Base-by-base conservation (phyloP, 495 filamentous ascomycete genomes). In the Hamigera avellanea region DNA sequence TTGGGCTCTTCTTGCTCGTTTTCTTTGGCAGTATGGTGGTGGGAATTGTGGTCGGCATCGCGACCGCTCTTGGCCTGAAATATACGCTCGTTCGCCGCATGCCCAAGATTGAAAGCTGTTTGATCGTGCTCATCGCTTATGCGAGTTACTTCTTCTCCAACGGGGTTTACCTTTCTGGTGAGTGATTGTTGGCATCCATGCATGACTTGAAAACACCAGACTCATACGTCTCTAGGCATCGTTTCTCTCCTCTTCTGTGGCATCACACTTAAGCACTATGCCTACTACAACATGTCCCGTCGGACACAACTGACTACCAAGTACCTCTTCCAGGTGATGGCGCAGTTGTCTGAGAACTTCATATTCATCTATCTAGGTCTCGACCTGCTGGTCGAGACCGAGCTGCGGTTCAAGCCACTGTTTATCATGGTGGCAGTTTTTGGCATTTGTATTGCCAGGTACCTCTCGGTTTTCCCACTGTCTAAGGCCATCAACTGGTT, bases 201-300 rank as follows among this genome's bases (percentile, higher is more conserved):
- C 9, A 17, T 15, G 3, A 17, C 32, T 19, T 16, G 2, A 13
- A 18, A 5, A 4, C 5, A 35, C 23, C n/a, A 43, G 0, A 16
- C 33, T 36, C 7, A n/a, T n/a, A 57, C 23, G n/a, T 13, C 27
- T 12, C 2, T 46, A 96, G 89, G 91, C 39, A 98, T 98, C 47
- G 91, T 98, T 36, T 91, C 91, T 13, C 72, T 98, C 38, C 66
- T 98, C 8, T 96, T 98, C 65, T 96, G 93, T 57, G 91, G 91
- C 19, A 98, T 98, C 41, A 95, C 91, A 6, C 70, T 98, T 23
- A 98, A 98, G 56, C 91, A 98, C 56, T 96, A 98, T 50, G 91
- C 91, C 28, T 98, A 98, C 66, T 95, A 95, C 67, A 98, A 98
- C 64, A 98, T 98, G 91, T 98, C 91, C 19, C 80, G 91, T 29